These are phyloP conservation scores for Fusarium sp. DNA, from an alignment of 2,329 filamentous ascomycete genomes.

Conservation along the genomic window DNA sequence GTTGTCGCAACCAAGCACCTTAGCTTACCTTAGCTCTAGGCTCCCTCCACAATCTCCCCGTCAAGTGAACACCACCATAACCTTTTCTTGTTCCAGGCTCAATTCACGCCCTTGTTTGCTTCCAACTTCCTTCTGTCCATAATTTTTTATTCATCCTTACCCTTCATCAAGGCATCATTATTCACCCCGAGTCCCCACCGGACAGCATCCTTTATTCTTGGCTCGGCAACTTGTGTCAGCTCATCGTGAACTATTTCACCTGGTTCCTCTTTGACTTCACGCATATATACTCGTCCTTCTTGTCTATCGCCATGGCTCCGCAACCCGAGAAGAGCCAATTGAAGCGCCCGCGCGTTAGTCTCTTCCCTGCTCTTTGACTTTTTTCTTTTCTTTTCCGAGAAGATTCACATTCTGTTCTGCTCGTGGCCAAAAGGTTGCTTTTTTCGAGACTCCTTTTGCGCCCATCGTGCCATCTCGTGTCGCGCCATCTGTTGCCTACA, in stretches of 20 bases:
- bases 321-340: conserved; percentile 82
- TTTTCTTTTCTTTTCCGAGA: not conserved
- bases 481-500: conserved; percentile 13
- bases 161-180: conserved; percentile 42
- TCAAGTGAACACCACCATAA: conserved; percentile 47
- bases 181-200: conserved; percentile 23
- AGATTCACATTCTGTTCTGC: conserved; percentile 2
- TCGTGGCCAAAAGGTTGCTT: conserved; percentile 8
- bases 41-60: conserved; percentile 32
- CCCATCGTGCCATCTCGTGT: conserved; percentile 18
- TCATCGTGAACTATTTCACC: conserved; percentile 32
- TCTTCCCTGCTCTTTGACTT: conserved; percentile 32
- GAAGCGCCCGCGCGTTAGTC: conserved; percentile 81
- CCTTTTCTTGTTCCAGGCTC: conserved; percentile 36
- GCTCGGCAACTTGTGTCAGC: conserved; percentile 8
- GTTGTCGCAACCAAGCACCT: conserved; percentile 37
- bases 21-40: conserved; percentile 35
- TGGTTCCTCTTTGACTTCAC: conserved; percentile 35
- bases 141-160: conserved; percentile 22
- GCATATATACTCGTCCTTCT: conserved; percentile 21
- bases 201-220: conserved; percentile 11
- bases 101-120: conserved; percentile 43
- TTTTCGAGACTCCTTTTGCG: conserved; percentile 12
- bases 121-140: conserved; percentile 28
- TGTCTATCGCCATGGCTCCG: conserved; percentile 65